A percentile compares a stretch with the other conserved stretches of the same genome.
phyloP scores from a whole-genome alignment of 2,329 filamentous ascomycete genomes.

The Canariomyces notabilis region DNA sequence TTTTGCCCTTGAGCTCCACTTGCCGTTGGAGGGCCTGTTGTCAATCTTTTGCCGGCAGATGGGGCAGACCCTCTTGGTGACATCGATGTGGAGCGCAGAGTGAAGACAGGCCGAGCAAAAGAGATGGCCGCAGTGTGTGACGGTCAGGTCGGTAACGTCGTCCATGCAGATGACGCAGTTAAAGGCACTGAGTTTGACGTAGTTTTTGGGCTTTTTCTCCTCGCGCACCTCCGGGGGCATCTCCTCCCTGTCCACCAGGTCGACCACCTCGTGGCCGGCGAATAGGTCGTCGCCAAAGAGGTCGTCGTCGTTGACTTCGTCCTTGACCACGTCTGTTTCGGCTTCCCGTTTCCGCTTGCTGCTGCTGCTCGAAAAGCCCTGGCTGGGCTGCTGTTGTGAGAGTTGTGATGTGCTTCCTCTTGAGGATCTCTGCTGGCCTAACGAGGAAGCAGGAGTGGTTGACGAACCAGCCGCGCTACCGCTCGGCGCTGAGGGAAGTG shows the following conservation, averaged over 20 bases:
- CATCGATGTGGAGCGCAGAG: conserved; percentile 53
- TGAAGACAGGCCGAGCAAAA: conserved; percentile 61
- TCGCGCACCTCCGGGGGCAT: conserved; percentile 32
- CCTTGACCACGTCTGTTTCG: background rate
- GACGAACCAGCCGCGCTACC: background rate
- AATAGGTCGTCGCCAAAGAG: conserved; percentile 26
- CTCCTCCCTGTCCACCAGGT: conserved; percentile 41
- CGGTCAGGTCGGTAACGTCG: conserved; percentile 50
- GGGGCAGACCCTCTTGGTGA: conserved; percentile 54
- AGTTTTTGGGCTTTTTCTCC: conserved; percentile 39
- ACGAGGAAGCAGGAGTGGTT: background rate
- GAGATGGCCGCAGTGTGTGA: conserved; percentile 63
- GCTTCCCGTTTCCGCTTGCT: conserved; percentile 19
- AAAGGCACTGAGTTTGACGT: conserved; percentile 49
- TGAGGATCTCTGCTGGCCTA: background rate
- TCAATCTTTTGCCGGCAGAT: conserved; percentile 60
- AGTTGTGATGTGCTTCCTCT: background rate
- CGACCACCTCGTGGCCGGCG: conserved; percentile 27
- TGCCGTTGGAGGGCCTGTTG: conserved; percentile 31
- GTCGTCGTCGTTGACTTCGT: conserved; percentile 19
- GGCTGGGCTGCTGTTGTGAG: background rate
- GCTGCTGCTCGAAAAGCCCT: background rate
- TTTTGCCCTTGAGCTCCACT: conserved; percentile 34
- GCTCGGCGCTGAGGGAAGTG: conserved; percentile 5
- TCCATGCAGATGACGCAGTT: conserved; percentile 68